Evolutionary conservation across 352 stramenopile genomes (phyloP), one percentile per base, ranked within the genome.

Genomic region (Globisporangium splendens): DNA sequence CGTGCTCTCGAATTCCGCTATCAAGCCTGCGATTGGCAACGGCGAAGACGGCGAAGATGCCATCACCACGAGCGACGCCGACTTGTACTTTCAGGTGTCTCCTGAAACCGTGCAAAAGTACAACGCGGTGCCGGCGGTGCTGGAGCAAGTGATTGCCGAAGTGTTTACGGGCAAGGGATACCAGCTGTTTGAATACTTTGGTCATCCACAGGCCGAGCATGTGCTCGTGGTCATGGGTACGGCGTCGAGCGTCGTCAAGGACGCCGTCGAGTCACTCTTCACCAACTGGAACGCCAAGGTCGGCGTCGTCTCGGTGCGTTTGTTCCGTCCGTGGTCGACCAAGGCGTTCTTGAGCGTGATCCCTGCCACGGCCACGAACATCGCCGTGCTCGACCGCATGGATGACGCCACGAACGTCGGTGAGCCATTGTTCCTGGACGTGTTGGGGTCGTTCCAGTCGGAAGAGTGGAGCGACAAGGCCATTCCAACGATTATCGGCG

Each of bases 31-130:
- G 11, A 22, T 33, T 12, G 5, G 11, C 15, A 20, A 2, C 28
- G 17, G 15, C 24, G 43, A 41, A 10, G 51, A 57, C 21, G 18
- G 15, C 14, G 21, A n/a, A 44, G 35, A 86, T 77, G 65, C 75
- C 20, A 69, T 70, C 28, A 79, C 71, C 22, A 75, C 69, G 17
- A 74, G 92, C 46, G 74, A 90, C 42, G 79, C 86, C 8, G 89
- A 96, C 63, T 83, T 98, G 2, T 98, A 96, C 75, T 96, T 98
- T 67, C 91, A 97, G 71, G 71, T 96, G 12, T 92, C 88, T 20
- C 86, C 92, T 11, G 88, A 87, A 55, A 87, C 70, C 55, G 96
- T 96, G 58, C 61, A 77, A 38, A 83, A 93, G 65, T 98, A 93
- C 72, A 70, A 89, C 47, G 65, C 68, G 21, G 75, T 82, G 43